Evolutionary conservation across 2,329 filamentous ascomycete genomes (phyloP), one percentile per base, ranked within the genome.

Genomic region (Helminthosporium solani): DNA sequence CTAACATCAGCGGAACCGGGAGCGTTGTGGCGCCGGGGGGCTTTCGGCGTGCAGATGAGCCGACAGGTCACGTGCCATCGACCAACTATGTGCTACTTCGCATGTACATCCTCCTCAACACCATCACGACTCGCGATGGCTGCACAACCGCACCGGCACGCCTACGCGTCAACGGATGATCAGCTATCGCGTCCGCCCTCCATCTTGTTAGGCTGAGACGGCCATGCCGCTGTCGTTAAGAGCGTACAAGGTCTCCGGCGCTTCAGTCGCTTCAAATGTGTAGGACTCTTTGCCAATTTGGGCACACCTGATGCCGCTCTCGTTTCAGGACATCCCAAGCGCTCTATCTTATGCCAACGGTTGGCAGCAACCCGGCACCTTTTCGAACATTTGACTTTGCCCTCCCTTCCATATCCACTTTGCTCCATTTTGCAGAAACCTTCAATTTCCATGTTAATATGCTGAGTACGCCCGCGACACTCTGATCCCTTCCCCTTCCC

Each of bases 191-290:
- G 31, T 40, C 56, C 47, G 48, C 39, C 48, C 38, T 42, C 30
- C 46, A 42, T 47, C 42, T 44, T 14, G 40, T 44, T 57, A 45
- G 53, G 52, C 57, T 65, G 66, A 69, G 61, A 68, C 65, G 49
- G 31, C 56, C 49, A 61, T 58, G 53, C 53, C 54, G 49, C 53
- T 48, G 49, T 46, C 38, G 52, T 42, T 39, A 28, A 50, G 46
- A 44, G 48, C 40, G 46, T 62, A 55, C 66, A 64, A 67, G 55
- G 64, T 65, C 57, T 58, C 46, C 53, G 38, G 58, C 63, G 67
- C 66, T 63, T 70, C 67, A 70, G 38, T 57, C 63, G 67, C 66
- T 63, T 70, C 67, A 70, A 56, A 49, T 69, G 60, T 63, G 63
- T 67, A 55, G 57, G 63, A 63, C 55, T 62, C 56, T 52, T 48